Base-by-base conservation (phyloP, 805 yeast species). In the Ogataea henricii region DNA sequence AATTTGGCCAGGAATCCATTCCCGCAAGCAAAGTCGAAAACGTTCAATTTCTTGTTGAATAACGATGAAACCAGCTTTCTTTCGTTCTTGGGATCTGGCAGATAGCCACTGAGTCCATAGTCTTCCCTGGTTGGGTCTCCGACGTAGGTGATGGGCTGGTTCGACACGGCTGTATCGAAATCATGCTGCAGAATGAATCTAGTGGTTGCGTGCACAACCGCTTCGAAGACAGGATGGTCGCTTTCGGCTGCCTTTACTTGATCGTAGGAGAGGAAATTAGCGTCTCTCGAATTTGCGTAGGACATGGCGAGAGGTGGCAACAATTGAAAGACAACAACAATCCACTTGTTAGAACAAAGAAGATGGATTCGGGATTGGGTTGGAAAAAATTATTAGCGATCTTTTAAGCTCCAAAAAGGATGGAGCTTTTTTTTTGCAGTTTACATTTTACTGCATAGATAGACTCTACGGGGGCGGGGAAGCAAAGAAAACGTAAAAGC, bases 1-100 rank as follows among this genome's bases (percentile, higher is more conserved):
- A 57, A 58, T 43, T 59, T 53, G 2, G 70, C 64, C 14, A 71
- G 60, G 7, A 69, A 46, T 0, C 77, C 78, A 1, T 75, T 65
- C 3, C 78, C 78, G 48, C 76, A 72, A 0, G 76, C 77, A 56
- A 73, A 73, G 51, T 73, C 77, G 39, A 73, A 43, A 6, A 69
- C 33, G 29, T 50, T 51, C 21, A 57, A 8, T 8, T 62, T 43
- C 4, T 33, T 14, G 2, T 33, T 14, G 27, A 49, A 51, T 20
- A 54, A 22, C 22, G 47, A n/a, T 6, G 48, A 40, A 3, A 25
- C 6, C 10, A 25, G 29, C 4, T 37, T 16, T 6, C 12, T n/a
- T 23, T 40, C 30, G 38, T 20, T 13, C 8, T 8, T 18, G 25
- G 44, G 42, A 21, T 42, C 45, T 13, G 40, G 40, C 5, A 45